phyloP scores from a whole-genome alignment of 2,329 filamentous ascomycete species.

The Chalaropsis ovoidea region DNA sequence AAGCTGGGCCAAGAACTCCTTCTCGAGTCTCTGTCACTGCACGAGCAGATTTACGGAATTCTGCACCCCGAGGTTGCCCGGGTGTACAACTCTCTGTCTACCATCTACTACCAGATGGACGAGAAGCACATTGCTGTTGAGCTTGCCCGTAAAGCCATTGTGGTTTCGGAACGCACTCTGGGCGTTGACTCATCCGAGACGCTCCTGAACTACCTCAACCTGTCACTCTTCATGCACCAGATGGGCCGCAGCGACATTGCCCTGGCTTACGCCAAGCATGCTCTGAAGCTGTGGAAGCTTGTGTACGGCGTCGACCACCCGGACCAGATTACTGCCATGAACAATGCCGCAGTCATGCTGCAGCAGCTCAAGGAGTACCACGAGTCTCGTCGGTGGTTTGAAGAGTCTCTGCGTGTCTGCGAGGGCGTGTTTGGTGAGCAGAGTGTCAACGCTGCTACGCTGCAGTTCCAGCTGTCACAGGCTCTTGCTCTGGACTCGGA shows the following conservation, averaged over 20 bases:
- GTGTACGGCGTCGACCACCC: constrained; percentile 91
- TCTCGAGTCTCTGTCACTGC: constrained; percentile 86
- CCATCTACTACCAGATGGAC: constrained; percentile 94
- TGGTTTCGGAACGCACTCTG: constrained; percentile 87
- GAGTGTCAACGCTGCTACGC: constrained; percentile 85
- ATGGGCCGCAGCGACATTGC: constrained; percentile 80
- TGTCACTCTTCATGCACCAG: constrained; percentile 87
- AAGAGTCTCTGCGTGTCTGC: constrained; percentile 79
- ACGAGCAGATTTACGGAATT: constrained; percentile 98
- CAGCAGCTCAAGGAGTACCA: constrained; percentile 91
- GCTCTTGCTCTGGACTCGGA: constrained; percentile 92
- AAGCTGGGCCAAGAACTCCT: constrained; percentile 93
- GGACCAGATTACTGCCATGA: constrained; percentile 95
- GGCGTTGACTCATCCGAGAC: constrained; percentile 92
- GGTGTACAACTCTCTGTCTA: constrained; percentile 88
- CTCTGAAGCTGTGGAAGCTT: constrained; percentile 90
- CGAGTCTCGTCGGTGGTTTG: constrained; percentile 93
- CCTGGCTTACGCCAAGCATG: constrained; percentile 82
- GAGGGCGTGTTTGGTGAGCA: constrained; percentile 81
- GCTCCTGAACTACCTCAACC: constrained; percentile 87
- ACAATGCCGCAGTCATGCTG: constrained; percentile 97
- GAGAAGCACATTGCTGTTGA: constrained; percentile 95
- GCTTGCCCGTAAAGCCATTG: constrained; percentile 89
- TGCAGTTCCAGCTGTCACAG: constrained; percentile 94
- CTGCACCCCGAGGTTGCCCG: constrained; percentile 92